Percentiles rank a stretch among this genome's conserved stretches.
phyloP scores from a whole-genome alignment of 495 filamentous ascomycete genomes.

The Penicillium flavigenum region DNA sequence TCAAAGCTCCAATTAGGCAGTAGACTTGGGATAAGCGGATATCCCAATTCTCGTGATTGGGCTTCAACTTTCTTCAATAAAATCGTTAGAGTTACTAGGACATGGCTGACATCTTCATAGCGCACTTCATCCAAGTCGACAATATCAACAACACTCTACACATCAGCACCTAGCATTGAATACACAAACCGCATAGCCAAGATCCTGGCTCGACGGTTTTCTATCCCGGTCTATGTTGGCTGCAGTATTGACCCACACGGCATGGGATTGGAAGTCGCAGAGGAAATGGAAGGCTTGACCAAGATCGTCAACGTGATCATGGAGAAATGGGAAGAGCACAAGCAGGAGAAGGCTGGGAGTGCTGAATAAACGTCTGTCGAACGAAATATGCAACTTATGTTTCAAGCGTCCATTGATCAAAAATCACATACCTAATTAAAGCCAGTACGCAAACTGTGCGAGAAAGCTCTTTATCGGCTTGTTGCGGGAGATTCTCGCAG shows the following conservation, averaged over 20 bases:
- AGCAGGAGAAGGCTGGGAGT: slow-evolving; percentile 9
- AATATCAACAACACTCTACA: slow-evolving; percentile 77
- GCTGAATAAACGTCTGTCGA: neutral
- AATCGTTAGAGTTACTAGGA: neutral
- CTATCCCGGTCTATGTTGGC: slow-evolving; percentile 77
- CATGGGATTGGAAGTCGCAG: slow-evolving; percentile 75
- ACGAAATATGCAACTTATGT: neutral
- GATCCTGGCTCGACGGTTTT: slow-evolving; percentile 68
- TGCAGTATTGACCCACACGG: slow-evolving; percentile 62
- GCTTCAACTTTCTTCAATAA: neutral
- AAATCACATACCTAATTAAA: neutral
- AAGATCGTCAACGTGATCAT: slow-evolving; percentile 68
- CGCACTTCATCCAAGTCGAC: slow-evolving; percentile 38
- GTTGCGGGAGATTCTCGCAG: neutral
- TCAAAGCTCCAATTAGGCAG: neutral
- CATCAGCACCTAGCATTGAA: slow-evolving; percentile 70
- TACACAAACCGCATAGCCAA: slow-evolving; percentile 84
- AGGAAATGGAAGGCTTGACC: slow-evolving; percentile 88
- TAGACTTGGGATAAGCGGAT: neutral
- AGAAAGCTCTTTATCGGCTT: neutral
- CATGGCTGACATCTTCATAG: slow-evolving; percentile 22
- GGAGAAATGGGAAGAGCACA: slow-evolving; percentile 22
- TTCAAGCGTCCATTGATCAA: neutral
- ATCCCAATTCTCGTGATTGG: neutral
- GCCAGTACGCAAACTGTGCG: neutral